These are phyloP conservation scores for Podaxis sp. DNA, from an alignment of 768 basidiomycete genomes.

Conservation along the genomic window DNA sequence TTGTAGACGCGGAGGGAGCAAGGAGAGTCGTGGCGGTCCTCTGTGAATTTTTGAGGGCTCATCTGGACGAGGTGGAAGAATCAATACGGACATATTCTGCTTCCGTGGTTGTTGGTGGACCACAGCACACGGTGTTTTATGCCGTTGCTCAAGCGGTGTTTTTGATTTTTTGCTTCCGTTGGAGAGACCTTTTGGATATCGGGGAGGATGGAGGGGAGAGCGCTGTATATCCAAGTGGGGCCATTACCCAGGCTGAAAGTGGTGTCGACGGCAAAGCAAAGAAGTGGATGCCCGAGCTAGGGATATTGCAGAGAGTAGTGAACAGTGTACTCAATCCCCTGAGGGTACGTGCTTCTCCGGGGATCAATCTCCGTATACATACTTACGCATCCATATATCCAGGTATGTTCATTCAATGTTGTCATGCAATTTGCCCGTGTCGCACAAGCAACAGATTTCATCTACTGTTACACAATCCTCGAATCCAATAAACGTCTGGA, in stretches of 20 bases:
- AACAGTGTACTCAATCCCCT: conserved; percentile 86
- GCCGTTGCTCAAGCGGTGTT: conserved; percentile 91
- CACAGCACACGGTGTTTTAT: conserved; percentile 77
- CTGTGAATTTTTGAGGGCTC: conserved; percentile 79
- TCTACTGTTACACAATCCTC: conserved; percentile 92
- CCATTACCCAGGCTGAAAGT: not conserved
- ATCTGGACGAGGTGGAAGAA: conserved; percentile 70
- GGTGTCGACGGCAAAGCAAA: conserved; percentile 28
- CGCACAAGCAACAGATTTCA: conserved; percentile 85
- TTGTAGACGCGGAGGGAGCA: conserved; percentile 73
- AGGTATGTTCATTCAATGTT: conserved; percentile 90
- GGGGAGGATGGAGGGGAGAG: conserved; percentile 53
- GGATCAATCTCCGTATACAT: not conserved
- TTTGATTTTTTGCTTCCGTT: conserved; percentile 96
- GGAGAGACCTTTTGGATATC: conserved; percentile 79
- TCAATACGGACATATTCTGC: conserved; percentile 37
- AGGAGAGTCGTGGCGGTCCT: conserved; percentile 76
- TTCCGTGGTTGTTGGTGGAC: conserved; percentile 15
- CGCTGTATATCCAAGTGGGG: conserved; percentile 12
- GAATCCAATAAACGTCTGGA: conserved; percentile 81
- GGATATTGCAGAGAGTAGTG: conserved; percentile 76
- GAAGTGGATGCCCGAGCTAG: conserved; percentile 85
- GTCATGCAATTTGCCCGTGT: conserved; percentile 93
- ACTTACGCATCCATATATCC: not conserved
- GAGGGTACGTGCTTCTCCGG: conserved; percentile 48